A percentile compares a stretch with the other conserved stretches of the same genome.
These are phyloP conservation scores for Ophiosphaerella narmari DNA, from an alignment of 2,329 filamentous ascomycete genomes.

Conservation along the genomic window DNA sequence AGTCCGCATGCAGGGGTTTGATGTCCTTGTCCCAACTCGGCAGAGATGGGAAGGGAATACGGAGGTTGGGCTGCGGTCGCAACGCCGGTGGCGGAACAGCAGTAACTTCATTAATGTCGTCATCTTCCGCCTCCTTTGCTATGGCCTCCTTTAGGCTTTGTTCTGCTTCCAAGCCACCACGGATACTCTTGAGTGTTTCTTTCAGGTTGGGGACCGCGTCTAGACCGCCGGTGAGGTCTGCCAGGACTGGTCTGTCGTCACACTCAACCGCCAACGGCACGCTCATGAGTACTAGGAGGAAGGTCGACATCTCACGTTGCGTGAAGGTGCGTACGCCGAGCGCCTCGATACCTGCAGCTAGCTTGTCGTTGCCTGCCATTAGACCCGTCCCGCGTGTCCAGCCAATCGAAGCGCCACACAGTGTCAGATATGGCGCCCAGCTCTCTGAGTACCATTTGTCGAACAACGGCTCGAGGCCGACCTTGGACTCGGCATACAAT, in stretches of 20 bases:
- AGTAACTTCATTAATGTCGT: no score
- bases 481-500: slow-evolving; percentile 53
- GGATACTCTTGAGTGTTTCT: slow-evolving; percentile 13
- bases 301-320: slow-evolving; percentile 48
- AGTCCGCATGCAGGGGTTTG: slow-evolving; percentile 64
- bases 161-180: neutral
- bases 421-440: slow-evolving; percentile 50
- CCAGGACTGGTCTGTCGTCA: slow-evolving; percentile 80
- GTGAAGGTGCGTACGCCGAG: slow-evolving; percentile 49
- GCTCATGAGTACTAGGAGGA: slow-evolving; percentile 45
- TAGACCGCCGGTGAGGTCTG: slow-evolving; percentile 81
- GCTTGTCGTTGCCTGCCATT: slow-evolving; percentile 50
- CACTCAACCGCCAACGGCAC: slow-evolving; percentile 83
- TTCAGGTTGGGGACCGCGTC: slow-evolving; percentile 12
- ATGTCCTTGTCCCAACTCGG: slow-evolving; percentile 79
- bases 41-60: no score
- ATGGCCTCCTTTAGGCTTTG: no score
- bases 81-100: no score
- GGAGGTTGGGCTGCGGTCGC: no score
- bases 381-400: slow-evolving; percentile 53
- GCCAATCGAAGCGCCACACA: slow-evolving; percentile 52
- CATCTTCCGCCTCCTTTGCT: no score
- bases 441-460: slow-evolving; percentile 43
- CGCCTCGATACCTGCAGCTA: slow-evolving; percentile 68
- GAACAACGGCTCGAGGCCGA: slow-evolving; percentile 46